Percentiles rank a stretch among this genome's conserved stretches.
Evolutionary conservation across 2,329 filamentous ascomycete species (phyloP).

Genomic region (Paraphoma sp.): DNA sequence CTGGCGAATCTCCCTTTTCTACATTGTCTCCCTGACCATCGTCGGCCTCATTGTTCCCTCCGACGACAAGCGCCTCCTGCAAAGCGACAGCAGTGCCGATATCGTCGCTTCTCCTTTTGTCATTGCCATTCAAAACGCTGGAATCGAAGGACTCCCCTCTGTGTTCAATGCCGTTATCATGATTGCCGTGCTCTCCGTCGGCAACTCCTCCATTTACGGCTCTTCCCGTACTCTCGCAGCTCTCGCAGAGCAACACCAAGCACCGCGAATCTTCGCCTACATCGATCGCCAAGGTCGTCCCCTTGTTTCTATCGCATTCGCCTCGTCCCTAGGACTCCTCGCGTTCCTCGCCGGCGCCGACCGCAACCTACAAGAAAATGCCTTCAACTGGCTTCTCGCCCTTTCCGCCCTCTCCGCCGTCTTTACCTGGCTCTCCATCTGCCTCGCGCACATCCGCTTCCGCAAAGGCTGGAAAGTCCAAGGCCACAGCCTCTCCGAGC

Average conservation of each 20-base stretch:
- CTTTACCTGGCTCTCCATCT: constrained; percentile 77
- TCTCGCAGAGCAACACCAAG: constrained; percentile 77
- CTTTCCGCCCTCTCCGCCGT: constrained; percentile 76
- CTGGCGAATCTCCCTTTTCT: constrained; percentile 79
- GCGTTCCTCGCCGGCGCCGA: constrained; percentile 61
- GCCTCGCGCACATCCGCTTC: constrained; percentile 67
- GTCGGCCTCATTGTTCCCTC: constrained; percentile 85
- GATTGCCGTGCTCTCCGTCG: constrained; percentile 86
- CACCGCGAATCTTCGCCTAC: constrained; percentile 64
- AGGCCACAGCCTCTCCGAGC: constrained; percentile 71
- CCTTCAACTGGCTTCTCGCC: constrained; percentile 72
- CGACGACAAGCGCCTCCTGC: constrained; percentile 68
- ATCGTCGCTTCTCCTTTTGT: constrained; percentile 87
- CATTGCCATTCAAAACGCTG: constrained; percentile 85
- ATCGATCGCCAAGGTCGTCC: constrained; percentile 69
- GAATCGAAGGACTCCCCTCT: constrained; percentile 80
- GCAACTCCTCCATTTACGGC: constrained; percentile 90
- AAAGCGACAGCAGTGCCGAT: constrained; percentile 64
- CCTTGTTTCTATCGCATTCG: constrained; percentile 60
- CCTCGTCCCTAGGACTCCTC: constrained; percentile 65
- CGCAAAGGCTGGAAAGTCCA: constrained; percentile 66
- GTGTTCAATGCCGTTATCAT: constrained; percentile 97
- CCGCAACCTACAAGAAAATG: constrained; percentile 47
- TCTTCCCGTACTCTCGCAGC: constrained; percentile 89
- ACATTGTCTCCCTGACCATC: constrained; percentile 80